Base-by-base conservation (phyloP, 1,139 yeast species). In the Zygosaccharomyces sapae region DNA sequence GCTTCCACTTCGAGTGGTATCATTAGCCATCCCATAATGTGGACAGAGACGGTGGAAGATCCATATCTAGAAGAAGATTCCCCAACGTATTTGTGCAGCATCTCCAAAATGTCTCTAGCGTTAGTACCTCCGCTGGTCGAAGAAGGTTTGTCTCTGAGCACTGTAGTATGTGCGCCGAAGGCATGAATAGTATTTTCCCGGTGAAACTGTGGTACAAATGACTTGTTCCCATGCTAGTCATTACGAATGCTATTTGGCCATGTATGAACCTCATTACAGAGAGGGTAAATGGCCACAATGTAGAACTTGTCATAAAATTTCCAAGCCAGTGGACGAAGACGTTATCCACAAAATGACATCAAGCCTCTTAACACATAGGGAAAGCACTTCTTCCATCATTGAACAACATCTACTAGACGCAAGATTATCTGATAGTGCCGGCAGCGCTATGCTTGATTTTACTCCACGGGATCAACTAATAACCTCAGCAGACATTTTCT, bases 101-200 rank as follows among this genome's bases (percentile, higher is more conserved):
- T 43, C 9, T 43, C 48, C 10, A 46, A 44, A 53, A 47, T 27
- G 33, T 49, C 8, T 44, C 50, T 29, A 52, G 41, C 19, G 41
- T 41, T 12, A 47, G 30, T n/a, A 44, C 49, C 5, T 41, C 40
- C 19, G 45, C 48, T 9, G 54, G 57, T 9, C 53, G 58, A 13
- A 58, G 62, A 52, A 55, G 55, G 34, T 61, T 50, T 45, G 47
- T 56, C 3, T 59, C 59, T 7, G 60, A 59, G 33, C 45, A 37
- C 1, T 71, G 75, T 48, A 56, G 62, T 6, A 55, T 70, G 19
- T 71, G 75, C 52, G 62, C 63, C 9, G 75, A 71, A 39, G 52
- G 56, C 3, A 55, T 70, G 33, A 56, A 61, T 5, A 54, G 56
- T 6, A 58, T 59, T 30, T 70, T 20, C 34, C 52, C 1, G 70